phyloP scores from a whole-genome alignment of 805 yeast genomes.

The Millerozyma miso region DNA sequence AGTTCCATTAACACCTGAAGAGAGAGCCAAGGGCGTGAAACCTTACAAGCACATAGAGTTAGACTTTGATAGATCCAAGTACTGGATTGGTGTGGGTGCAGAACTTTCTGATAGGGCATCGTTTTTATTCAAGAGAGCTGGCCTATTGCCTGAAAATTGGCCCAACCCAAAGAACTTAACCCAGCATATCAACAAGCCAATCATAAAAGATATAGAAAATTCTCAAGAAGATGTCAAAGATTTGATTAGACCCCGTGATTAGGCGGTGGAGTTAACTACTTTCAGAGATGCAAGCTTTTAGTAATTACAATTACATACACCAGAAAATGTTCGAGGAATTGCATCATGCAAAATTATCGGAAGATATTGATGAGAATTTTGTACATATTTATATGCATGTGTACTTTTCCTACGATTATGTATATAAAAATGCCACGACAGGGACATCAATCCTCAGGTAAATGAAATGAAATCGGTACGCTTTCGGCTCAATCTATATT shows the following conservation, averaged over 20 bases:
- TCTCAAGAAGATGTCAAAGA: slow-evolving; percentile 31
- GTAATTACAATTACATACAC: neutral
- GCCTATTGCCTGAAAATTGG: slow-evolving; percentile 60
- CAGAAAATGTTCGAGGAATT: neutral
- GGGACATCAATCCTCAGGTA: neutral
- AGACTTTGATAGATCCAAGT: slow-evolving; percentile 85
- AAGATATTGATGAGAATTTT: neutral
- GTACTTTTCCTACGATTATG: neutral
- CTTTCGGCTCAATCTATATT: too few species aligned
- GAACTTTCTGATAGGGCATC: slow-evolving; percentile 84
- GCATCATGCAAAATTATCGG: neutral
- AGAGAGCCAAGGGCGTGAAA: slow-evolving; percentile 49
- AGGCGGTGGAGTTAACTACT: neutral
- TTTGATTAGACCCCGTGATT: slow-evolving; percentile 29
- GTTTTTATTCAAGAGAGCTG: slow-evolving; percentile 72
- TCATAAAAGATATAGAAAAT: slow-evolving; percentile 21
- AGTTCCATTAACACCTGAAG: slow-evolving; percentile 59
- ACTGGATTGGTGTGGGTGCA: slow-evolving; percentile 98
- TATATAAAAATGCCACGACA: neutral
- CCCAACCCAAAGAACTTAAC: slow-evolving; percentile 45
- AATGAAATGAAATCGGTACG: neutral
- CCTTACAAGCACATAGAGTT: slow-evolving; percentile 76
- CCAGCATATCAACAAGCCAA: slow-evolving; percentile 28
- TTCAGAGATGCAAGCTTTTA: neutral
- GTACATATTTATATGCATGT: neutral